phyloP scores from a whole-genome alignment of 371 early-diverging fungal genomes.

The Mucor irregularis region DNA sequence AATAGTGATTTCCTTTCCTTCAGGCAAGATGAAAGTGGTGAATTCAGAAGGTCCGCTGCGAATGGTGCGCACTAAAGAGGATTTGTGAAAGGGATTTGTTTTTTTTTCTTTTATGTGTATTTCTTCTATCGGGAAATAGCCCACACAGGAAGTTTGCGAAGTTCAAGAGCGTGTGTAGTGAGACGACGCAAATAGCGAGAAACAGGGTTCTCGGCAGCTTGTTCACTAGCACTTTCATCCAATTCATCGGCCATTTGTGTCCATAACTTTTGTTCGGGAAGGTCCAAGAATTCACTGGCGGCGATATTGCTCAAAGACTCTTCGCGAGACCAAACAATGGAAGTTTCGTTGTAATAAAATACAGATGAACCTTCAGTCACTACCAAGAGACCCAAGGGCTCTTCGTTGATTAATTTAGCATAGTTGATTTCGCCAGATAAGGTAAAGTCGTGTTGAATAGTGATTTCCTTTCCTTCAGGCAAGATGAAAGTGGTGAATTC shows the following conservation, averaged over 20 bases:
- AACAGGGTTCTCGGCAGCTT: slow-evolving; percentile 42
- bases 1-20: slow-evolving; percentile 13
- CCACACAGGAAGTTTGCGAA: slow-evolving; percentile 42
- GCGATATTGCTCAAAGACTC: slow-evolving; percentile 76
- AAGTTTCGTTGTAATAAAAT: slow-evolving; percentile 49
- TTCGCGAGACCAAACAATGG: slow-evolving; percentile 76
- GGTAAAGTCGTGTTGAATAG: slow-evolving; percentile 37
- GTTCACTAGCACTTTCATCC: slow-evolving; percentile 49
- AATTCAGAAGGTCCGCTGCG: slow-evolving; percentile 5
- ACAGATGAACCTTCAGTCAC: slow-evolving; percentile 60
- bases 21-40: slow-evolving; percentile 2
- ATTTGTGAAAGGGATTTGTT: too few species aligned
- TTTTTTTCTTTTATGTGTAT: too few species aligned
- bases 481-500: slow-evolving; percentile 11
- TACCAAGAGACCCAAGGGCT: slow-evolving; percentile 37
- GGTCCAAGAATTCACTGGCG: slow-evolving; percentile 77
- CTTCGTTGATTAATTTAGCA: slow-evolving; percentile 18
- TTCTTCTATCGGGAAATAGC: slow-evolving; percentile 23
- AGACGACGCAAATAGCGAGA: slow-evolving; percentile 74
- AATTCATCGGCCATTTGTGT: slow-evolving; percentile 78
- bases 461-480: slow-evolving; percentile 14
- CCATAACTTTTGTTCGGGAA: slow-evolving; percentile 76
- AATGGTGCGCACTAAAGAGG: too few species aligned
- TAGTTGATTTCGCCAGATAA: slow-evolving; percentile 42
- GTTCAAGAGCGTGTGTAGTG: slow-evolving; percentile 49